Base-by-base conservation (phyloP, 2,329 filamentous ascomycete species). In the Neofusicoccum sp. region DNA sequence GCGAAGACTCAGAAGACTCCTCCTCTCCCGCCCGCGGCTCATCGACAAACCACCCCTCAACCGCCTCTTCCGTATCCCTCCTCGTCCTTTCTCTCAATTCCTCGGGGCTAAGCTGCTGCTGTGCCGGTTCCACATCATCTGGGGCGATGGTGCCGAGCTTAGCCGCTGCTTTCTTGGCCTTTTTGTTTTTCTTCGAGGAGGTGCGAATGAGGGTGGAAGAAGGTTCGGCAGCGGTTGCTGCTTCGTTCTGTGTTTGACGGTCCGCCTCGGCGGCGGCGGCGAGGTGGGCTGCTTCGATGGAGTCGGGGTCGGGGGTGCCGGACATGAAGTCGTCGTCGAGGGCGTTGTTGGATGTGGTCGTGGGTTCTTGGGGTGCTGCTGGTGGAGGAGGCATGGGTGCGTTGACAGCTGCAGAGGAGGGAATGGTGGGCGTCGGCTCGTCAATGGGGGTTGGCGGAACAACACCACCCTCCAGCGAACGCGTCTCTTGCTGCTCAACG, bases 111-210 rank as follows among this genome's bases (percentile, higher is more conserved):
- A 68, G 58, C 41, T 66, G 65, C 33, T 63, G 65, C 3, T 62
- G 40, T 3, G 44, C 26, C 34, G 62, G n/a, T 20, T 2, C 48
- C 11, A 4, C 61, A 6, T 33, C 28, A 16, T 30, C 59, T 2
- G 66, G 48, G 24, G 66, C 64, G 12, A 67, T 61, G 20, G 66
- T 70, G 53, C 69, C 68, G 30, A 66, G 62, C 54, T 70, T 71
- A 2, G 65, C 66, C 3, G 65, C 68, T 40, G 38, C 40, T 24
- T 72, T 71, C 61, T 71, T 74, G 20, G 65, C 66, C 63, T 74
- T 75, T 63, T 73, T 71, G 6, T 43, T 33, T 34, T 63, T 61
- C 58, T 61, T 63, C 1, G 56, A 38, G 8, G 61, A 63, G 12
- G 53, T 68, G 14, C 58, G 48, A 8, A 64, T 51, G 33, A 30